Conservation (phyloP, 2,329 filamentous ascomycete genomes). For the Fusarium continuum region DNA sequence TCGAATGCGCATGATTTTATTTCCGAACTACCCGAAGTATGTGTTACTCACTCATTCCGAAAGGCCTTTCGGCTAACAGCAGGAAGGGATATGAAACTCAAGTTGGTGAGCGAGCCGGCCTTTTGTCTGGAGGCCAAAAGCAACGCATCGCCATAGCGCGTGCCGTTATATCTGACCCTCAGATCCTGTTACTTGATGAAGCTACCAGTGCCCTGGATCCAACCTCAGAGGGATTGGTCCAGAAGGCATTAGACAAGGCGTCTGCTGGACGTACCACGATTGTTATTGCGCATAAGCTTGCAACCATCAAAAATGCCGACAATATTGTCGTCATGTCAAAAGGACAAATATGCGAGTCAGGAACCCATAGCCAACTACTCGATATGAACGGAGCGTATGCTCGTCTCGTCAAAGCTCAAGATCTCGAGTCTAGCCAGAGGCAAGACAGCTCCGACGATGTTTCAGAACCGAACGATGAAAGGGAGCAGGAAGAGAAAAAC, state of each 20-base stretch:
- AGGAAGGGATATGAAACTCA: slow-evolving; percentile 61
- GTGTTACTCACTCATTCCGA: too few species aligned
- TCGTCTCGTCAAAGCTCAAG: slow-evolving; percentile 55
- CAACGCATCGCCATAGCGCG: slow-evolving; percentile 69
- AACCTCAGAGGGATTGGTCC: slow-evolving; percentile 58
- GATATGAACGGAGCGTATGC: slow-evolving; percentile 57
- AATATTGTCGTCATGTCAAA: slow-evolving; percentile 68
- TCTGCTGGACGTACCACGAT: slow-evolving; percentile 68
- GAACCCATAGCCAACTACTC: slow-evolving; percentile 61
- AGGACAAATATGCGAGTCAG: slow-evolving; percentile 67
- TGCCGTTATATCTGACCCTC: slow-evolving; percentile 53
- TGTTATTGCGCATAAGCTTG: slow-evolving; percentile 68
- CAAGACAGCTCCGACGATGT: background rate
- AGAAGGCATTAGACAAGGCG: slow-evolving; percentile 61
- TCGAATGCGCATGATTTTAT: slow-evolving; percentile 63
- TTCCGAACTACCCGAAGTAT: slow-evolving; percentile 53
- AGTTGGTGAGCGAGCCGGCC: slow-evolving; percentile 69
- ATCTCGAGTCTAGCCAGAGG: slow-evolving; percentile 37
- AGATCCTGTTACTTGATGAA: slow-evolving; percentile 72
- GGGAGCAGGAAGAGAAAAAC: too few species aligned
- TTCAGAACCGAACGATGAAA: slow-evolving; percentile 30
- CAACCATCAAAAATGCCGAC: slow-evolving; percentile 67
- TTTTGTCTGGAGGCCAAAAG: slow-evolving; percentile 72
- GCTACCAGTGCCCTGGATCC: slow-evolving; percentile 66
- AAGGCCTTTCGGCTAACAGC: too few species aligned